Percentiles rank a stretch among this genome's conserved stretches.
Evolutionary conservation across 371 early-diverging fungal genomes (phyloP).

Genomic region (Mucor circinelloides): DNA sequence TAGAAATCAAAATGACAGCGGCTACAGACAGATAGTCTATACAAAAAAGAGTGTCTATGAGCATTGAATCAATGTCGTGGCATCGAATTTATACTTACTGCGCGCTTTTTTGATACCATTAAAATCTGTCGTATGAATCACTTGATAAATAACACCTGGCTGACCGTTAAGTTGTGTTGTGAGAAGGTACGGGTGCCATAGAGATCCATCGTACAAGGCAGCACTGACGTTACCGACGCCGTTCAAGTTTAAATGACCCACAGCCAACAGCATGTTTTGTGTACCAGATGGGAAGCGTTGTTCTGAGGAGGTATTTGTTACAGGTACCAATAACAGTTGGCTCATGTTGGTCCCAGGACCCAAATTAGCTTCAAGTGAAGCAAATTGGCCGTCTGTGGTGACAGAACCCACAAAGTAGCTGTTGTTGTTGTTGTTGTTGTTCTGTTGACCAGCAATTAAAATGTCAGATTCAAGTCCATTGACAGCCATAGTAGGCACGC

Average conservation of each 20-base stretch:
- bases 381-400: neutral
- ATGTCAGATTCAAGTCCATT: neutral
- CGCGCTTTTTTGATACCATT: conserved; percentile 26
- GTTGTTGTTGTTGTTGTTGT: too few relatives aligned
- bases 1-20: conserved; percentile 73
- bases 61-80: neutral
- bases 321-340: conserved; percentile 44
- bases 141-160: conserved; percentile 28
- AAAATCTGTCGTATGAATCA: conserved; percentile 31
- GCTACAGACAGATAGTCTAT: conserved; percentile 51
- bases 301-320: conserved; percentile 9
- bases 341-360: conserved; percentile 3
- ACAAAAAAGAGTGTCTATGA: neutral
- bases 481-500: neutral
- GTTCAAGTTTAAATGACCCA: conserved; percentile 51
- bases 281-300: conserved; percentile 33
- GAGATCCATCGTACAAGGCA: conserved; percentile 64
- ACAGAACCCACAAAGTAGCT: conserved; percentile 7
- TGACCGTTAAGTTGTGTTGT: conserved; percentile 38
- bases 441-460: conserved; percentile 7
- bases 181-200: conserved; percentile 66
- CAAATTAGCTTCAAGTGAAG: neutral
- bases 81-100: conserved; percentile 23
- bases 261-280: conserved; percentile 44
- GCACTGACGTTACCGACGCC: conserved; percentile 53